phyloP scores from a whole-genome alignment of 1,284 basidiomycete genomes.

The Trametes polyzona region DNA sequence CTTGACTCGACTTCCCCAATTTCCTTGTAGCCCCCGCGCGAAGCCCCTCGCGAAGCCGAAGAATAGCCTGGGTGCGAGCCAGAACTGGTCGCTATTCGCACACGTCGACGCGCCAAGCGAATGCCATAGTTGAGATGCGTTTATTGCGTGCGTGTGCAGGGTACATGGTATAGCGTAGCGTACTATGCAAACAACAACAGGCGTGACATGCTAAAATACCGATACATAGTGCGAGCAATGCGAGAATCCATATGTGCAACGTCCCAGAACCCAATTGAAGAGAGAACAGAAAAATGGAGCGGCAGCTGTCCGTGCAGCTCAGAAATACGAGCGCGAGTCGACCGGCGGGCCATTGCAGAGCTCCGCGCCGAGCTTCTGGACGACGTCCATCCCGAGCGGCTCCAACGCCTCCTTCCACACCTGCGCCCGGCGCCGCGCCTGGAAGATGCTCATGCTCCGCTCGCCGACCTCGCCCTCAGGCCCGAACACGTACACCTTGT shows the following conservation, averaged over 20 bases:
- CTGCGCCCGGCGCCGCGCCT: constrained; percentile 47
- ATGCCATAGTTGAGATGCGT: neutral
- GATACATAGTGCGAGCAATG: constrained; percentile 6
- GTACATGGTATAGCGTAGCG: constrained; percentile 9
- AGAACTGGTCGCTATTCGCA: too few relatives aligned
- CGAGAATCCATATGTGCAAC: constrained; percentile 6
- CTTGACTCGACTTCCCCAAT: constrained; percentile 17
- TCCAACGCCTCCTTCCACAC: constrained; percentile 68
- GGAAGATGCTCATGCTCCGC: constrained; percentile 58
- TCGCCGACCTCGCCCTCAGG: constrained; percentile 73
- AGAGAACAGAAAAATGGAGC: neutral
- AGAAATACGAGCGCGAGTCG: constrained; percentile 17
- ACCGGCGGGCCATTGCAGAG: constrained; percentile 64
- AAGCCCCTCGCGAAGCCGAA: neutral
- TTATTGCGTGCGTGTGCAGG: neutral
- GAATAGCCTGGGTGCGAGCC: neutral
- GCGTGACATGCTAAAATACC: constrained; percentile 7
- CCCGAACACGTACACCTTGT: constrained; percentile 75
- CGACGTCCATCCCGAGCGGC: constrained; percentile 64
- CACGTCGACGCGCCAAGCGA: too few relatives aligned
- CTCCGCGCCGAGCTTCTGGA: constrained; percentile 73
- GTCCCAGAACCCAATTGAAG: constrained; percentile 5
- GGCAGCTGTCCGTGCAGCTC: neutral
- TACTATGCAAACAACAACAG: constrained; percentile 4
- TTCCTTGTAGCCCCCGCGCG: neutral